Evolutionary conservation across 352 stramenopile genomes (phyloP).

Genomic region (Pythium sp.): DNA sequence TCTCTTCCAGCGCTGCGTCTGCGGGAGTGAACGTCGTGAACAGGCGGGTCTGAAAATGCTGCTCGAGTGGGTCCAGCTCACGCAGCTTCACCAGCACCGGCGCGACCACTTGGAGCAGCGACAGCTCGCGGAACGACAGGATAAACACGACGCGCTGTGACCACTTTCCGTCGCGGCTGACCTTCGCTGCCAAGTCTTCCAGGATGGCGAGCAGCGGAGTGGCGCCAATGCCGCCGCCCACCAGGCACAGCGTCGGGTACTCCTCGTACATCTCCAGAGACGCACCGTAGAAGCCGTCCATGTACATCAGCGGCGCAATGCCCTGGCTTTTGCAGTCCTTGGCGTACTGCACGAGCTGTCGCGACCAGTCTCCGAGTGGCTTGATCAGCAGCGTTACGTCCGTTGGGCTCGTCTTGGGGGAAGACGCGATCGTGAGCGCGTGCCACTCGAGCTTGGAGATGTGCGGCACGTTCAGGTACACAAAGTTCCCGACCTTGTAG

Average conservation of each 20-base stretch:
- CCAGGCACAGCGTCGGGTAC: slow-evolving; percentile 43
- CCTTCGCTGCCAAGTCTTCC: slow-evolving; percentile 37
- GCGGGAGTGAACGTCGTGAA: slow-evolving; percentile 28
- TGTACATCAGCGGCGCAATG: slow-evolving; percentile 35
- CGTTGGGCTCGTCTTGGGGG: slow-evolving; percentile 33
- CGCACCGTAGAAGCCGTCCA: slow-evolving; percentile 53
- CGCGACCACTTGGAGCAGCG: slow-evolving; percentile 27
- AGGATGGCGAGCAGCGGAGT: slow-evolving; percentile 46
- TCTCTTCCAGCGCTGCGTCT: slow-evolving; percentile 9
- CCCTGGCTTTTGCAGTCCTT: slow-evolving; percentile 32
- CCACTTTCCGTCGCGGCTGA: slow-evolving; percentile 31
- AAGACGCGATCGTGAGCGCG: slow-evolving; percentile 52
- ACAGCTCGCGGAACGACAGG: slow-evolving; percentile 40
- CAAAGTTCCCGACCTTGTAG: slow-evolving; percentile 53
- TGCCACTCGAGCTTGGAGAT: slow-evolving; percentile 64
- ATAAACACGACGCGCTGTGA: slow-evolving; percentile 38
- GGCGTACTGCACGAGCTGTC: slow-evolving; percentile 36
- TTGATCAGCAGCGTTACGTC: slow-evolving; percentile 51
- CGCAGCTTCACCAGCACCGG: slow-evolving; percentile 33
- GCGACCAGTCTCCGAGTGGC: slow-evolving; percentile 46
- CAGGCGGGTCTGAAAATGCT: slow-evolving; percentile 33
- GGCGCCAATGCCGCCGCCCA: slow-evolving; percentile 43
- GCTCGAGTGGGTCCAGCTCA: slow-evolving; percentile 34
- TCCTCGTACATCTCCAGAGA: slow-evolving; percentile 47
- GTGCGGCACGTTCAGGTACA: slow-evolving; percentile 51